Conservation (phyloP, 305 asterid species). For the Caryopteris hybrid region DNA sequence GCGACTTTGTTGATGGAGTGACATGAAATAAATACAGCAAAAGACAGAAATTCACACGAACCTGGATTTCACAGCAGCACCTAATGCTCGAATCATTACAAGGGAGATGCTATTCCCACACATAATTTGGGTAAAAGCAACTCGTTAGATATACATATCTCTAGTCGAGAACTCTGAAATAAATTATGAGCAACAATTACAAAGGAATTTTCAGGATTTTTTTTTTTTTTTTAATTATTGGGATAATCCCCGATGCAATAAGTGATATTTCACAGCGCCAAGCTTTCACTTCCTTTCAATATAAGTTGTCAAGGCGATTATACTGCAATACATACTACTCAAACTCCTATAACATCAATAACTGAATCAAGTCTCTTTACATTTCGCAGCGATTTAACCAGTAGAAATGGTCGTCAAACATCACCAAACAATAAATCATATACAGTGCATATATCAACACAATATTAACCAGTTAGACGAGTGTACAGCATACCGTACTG, state of each 20-base stretch:
- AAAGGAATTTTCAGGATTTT: background rate
- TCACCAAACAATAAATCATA: background rate
- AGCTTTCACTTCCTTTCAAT: background rate
- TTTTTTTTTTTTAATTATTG: no score
- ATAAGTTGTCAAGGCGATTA: background rate
- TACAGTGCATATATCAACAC: background rate
- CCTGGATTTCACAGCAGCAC: background rate
- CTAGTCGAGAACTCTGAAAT: background rate
- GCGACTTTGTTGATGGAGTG: background rate
- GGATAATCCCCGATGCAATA: background rate
- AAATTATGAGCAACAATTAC: background rate
- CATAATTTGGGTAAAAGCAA: background rate
- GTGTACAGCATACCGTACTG: conserved; percentile 58
- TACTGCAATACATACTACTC: background rate
- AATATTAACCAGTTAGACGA: conserved; percentile 4
- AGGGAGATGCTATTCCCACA: background rate
- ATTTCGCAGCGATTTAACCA: background rate
- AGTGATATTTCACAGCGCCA: background rate
- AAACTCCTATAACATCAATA: no score
- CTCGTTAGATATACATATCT: background rate
- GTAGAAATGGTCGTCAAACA: background rate
- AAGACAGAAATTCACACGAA: background rate
- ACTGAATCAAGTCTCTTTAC: background rate
- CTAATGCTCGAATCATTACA: background rate
- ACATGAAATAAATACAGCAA: background rate